Evolutionary conservation across 2,329 filamentous ascomycete genomes (phyloP).

Genomic region (Karstenula rhodostoma): DNA sequence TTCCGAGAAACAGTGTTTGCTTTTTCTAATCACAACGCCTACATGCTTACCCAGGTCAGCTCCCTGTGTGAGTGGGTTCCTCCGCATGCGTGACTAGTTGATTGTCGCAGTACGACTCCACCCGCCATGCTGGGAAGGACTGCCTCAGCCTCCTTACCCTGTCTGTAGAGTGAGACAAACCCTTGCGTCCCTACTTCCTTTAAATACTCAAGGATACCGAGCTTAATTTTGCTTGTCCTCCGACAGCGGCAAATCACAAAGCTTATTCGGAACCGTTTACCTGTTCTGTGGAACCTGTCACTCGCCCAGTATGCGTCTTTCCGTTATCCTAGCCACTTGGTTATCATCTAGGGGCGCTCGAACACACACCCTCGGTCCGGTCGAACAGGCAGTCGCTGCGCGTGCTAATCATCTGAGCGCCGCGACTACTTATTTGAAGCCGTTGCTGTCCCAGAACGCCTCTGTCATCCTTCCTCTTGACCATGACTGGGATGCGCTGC

Average conservation of each 20-base stretch:
- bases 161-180: not conserved
- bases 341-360: not conserved
- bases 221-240: not conserved
- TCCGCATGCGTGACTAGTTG: not conserved
- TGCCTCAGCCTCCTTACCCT: not conserved
- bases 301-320: not conserved
- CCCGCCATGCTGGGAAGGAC: not conserved
- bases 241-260: not conserved
- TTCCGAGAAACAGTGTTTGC: not conserved
- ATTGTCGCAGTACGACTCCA: not conserved
- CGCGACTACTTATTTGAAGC: not conserved
- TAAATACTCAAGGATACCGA: not conserved
- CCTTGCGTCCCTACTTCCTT: not conserved
- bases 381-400: not conserved
- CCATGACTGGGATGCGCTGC: conserved; percentile 22
- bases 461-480: conserved; percentile 25
- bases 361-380: not conserved
- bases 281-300: not conserved
- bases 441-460: conserved; percentile 21
- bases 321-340: conserved; percentile 2
- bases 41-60: not conserved
- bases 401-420: not conserved
- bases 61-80: not conserved
- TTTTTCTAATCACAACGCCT: not conserved
- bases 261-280: not conserved